phyloP scores from a whole-genome alignment of 202 grass and related monocot genomes.

The Schoenoplectus triqueter region DNA sequence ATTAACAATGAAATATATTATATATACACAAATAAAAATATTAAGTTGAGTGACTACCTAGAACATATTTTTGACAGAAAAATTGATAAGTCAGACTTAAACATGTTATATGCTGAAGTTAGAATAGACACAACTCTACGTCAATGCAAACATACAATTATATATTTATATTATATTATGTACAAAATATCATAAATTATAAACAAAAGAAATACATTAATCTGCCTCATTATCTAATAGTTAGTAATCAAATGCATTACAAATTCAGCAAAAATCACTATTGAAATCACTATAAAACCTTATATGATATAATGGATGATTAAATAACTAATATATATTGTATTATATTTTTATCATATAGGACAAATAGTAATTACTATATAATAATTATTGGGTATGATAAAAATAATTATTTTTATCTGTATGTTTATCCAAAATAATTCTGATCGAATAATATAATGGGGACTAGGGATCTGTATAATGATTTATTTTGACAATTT shows the following conservation, averaged over 20 bases:
- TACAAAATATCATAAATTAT: not conserved
- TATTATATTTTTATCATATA: not conserved
- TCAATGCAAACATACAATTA: too few species aligned
- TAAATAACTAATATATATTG: not conserved
- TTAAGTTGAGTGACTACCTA: too few species aligned
- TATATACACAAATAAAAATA: too few species aligned
- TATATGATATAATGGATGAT: not conserved
- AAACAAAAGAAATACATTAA: not conserved
- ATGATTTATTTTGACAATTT: too few species aligned
- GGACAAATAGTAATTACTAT: not conserved
- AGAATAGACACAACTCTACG: too few species aligned
- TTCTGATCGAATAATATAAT: too few species aligned
- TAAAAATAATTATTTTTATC: not conserved
- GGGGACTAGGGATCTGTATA: too few species aligned
- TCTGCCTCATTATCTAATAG: not conserved
- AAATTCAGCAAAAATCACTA: not conserved
- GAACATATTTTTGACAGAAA: too few species aligned
- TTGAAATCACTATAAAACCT: not conserved
- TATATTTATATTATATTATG: not conserved
- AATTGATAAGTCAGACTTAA: too few species aligned
- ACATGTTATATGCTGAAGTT: too few species aligned
- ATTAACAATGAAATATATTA: too few species aligned
- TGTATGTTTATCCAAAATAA: not conserved
- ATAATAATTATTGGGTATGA: not conserved
- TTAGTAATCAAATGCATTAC: not conserved